A percentile compares a stretch with the other conserved stretches of the same genome.
phyloP scores from a whole-genome alignment of 2,329 filamentous ascomycete genomes.

The Aspergillus sp. region DNA sequence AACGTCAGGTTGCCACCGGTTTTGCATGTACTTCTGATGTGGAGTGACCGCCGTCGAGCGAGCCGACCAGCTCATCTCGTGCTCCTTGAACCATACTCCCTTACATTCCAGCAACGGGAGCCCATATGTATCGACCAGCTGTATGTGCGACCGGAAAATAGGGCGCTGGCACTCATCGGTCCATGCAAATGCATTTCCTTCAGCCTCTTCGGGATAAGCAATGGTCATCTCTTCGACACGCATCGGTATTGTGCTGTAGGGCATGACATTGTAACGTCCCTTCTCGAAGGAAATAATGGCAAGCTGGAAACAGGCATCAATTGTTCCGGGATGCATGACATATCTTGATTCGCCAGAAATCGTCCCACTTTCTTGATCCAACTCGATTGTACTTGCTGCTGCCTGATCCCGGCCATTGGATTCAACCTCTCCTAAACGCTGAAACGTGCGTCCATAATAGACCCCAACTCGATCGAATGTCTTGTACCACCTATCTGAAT shows the following conservation, averaged over 20 bases:
- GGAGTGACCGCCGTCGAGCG: not conserved
- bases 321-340: not conserved
- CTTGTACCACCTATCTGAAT: not conserved
- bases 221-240: not conserved
- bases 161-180: not conserved
- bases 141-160: not conserved
- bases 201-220: not conserved
- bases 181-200: not conserved
- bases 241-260: not conserved
- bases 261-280: not conserved
- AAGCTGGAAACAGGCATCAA: not conserved
- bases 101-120: not conserved
- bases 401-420: not conserved
- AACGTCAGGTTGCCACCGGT: not conserved
- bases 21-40: not conserved
- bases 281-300: not conserved
- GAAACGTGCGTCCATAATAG: not conserved
- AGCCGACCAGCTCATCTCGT: not conserved
- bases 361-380: not conserved
- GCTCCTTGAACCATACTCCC: not conserved
- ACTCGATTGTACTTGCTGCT: not conserved
- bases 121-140: not conserved
- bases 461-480: not conserved
- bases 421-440: not conserved
- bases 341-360: not conserved